Evolutionary conservation across 257 asterid genomes (phyloP).

Genomic region (Ilex asprella): DNA sequence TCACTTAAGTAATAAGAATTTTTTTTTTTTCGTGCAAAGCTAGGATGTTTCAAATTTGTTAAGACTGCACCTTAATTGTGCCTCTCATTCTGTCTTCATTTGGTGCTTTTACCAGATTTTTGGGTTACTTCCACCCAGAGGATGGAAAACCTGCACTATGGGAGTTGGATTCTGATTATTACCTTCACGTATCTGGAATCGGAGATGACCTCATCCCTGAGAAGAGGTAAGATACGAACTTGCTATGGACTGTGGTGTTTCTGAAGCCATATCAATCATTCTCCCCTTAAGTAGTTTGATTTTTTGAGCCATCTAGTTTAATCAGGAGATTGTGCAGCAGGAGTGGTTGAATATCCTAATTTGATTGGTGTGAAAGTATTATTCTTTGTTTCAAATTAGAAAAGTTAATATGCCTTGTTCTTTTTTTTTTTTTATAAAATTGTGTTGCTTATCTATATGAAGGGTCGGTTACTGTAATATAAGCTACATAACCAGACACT

Average conservation of each 20-base stretch:
- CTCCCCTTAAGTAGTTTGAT: background rate
- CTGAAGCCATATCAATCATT: conserved; percentile 5
- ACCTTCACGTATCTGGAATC: conserved; percentile 93
- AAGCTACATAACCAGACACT: no score
- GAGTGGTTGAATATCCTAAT: background rate
- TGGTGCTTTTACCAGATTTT: conserved; percentile 52
- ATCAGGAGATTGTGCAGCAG: background rate
- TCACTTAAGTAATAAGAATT: conserved; percentile 7
- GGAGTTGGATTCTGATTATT: conserved; percentile 99
- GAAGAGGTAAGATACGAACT: conserved; percentile 31
- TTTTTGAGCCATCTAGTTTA: background rate
- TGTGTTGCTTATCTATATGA: no score
- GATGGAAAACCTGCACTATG: conserved; percentile 98
- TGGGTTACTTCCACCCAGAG: conserved; percentile 96
- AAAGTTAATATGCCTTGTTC: no score
- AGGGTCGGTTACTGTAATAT: no score
- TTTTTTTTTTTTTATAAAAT: no score
- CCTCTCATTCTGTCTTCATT: conserved; percentile 18
- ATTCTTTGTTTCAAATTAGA: no score
- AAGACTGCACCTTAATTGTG: background rate
- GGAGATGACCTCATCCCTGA: conserved; percentile 84
- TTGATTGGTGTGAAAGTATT: background rate
- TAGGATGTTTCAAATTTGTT: conserved; percentile 1
- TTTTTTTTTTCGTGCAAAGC: background rate
- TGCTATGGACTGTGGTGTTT: background rate